Base-by-base conservation (phyloP, 2,329 filamentous ascomycete species). In the Aspergillus sp. region DNA sequence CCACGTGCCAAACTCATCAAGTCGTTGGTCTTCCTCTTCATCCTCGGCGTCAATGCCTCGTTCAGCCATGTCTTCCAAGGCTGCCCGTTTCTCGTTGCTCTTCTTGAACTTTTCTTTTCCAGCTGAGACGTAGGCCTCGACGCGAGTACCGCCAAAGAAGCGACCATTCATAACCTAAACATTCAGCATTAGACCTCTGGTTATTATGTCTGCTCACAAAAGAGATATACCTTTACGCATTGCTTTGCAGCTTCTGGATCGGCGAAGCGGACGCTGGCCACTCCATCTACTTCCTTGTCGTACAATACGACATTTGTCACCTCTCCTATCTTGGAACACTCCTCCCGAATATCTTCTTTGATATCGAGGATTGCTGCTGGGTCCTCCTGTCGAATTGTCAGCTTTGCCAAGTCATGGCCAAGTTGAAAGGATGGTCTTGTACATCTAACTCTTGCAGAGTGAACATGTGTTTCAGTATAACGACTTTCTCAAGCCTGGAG, bases 391-490 rank as follows among this genome's bases (percentile, higher is more conserved):
- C 36, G 13, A 40, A 9, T 26, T 19, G 51, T 66, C 42, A 64
- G 53, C 34, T 37, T 28, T 10, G 40, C 12, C 26, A 42, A 12
- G 6, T 31, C 19, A 19, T 2, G 33, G 31, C 5, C 12, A 28
- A 19, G 37, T 41, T n/a, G 8, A 13, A 31, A 11, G 27, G n/a
- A 38, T 37, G 10, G 26, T 6, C 29, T 40, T 58, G 38, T 52
- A 73, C 73, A 56, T 90, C 83, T 27, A 97, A 75, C 69, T 95
- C 88, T 49, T 84, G 64, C 34, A 91, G 75, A 1, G 89, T 94
- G 68, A 98, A 98, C 85, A 95, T 95, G 69, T 95, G 83, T 61
- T 88, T 88, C 51, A 98, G 71, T 45, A 97, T 83, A 27, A 95
- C 90, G 11, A 88, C 75, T 64, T 90, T 94, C 57, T 90, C 87